Evolutionary conservation across 1,284 basidiomycete species (phyloP).

Genomic region (Gomphus sp.): DNA sequence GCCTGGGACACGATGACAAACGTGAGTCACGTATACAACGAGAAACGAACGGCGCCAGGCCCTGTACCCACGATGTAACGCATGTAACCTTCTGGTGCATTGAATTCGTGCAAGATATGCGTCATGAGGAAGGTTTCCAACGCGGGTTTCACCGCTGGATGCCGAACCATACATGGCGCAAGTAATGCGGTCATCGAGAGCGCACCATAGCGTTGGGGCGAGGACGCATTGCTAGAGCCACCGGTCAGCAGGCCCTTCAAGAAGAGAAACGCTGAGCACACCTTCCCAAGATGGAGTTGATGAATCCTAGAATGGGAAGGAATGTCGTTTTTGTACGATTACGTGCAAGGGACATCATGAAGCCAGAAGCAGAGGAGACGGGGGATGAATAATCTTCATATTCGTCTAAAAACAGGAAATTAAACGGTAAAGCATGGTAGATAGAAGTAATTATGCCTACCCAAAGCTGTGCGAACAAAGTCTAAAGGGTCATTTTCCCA

Average conservation of each 20-base stretch:
- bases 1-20: slow-evolving; percentile 37
- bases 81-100: slow-evolving; percentile 56
- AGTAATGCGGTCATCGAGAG: slow-evolving; percentile 73
- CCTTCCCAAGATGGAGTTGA: slow-evolving; percentile 62
- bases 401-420: slow-evolving; percentile 43
- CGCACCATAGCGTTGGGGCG: slow-evolving; percentile 71
- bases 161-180: slow-evolving; percentile 68
- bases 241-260: neutral
- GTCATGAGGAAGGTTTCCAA: slow-evolving; percentile 72
- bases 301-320: slow-evolving; percentile 66
- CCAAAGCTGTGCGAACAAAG: slow-evolving; percentile 62
- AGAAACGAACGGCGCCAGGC: neutral
- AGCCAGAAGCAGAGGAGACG: slow-evolving; percentile 66
- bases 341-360: slow-evolving; percentile 67
- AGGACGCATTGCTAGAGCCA: slow-evolving; percentile 35
- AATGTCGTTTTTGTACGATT: slow-evolving; percentile 73
- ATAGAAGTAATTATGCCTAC: slow-evolving; percentile 30
- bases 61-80: slow-evolving; percentile 54
- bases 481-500: slow-evolving; percentile 78
- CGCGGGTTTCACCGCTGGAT: slow-evolving; percentile 65
- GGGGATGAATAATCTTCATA: slow-evolving; percentile 71
- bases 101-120: slow-evolving; percentile 67
- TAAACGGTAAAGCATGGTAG: neutral
- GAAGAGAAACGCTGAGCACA: slow-evolving; percentile 28
- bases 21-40: neutral